Conservation (phyloP, 108 stramenopile genomes). For the Craspedostauros australis region DNA sequence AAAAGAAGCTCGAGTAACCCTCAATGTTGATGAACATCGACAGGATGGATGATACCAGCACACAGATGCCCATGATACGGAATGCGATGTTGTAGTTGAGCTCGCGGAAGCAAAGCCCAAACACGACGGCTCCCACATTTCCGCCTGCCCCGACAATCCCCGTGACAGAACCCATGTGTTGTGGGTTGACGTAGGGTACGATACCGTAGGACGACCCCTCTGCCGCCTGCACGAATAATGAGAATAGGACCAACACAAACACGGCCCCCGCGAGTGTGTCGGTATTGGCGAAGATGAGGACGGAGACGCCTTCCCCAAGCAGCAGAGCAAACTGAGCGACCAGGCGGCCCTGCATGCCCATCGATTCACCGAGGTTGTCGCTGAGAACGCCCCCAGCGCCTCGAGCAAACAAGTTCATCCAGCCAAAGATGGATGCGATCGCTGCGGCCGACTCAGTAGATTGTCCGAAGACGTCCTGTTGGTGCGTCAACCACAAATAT, state of each 20-base stretch:
- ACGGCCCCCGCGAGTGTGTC: conserved; percentile 47
- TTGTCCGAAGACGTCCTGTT: conserved; percentile 62
- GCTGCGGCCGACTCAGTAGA: conserved; percentile 62
- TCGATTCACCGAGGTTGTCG: conserved; percentile 40
- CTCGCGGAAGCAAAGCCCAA: conserved; percentile 53
- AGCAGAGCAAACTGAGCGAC: conserved; percentile 44
- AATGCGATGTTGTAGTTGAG: conserved; percentile 39
- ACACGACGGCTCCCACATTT: conserved; percentile 55
- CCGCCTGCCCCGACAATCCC: conserved; percentile 85
- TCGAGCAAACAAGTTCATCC: conserved; percentile 77
- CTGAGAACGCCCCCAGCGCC: conserved; percentile 59
- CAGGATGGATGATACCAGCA: conserved; percentile 28
- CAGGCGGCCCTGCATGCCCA: conserved; percentile 78
- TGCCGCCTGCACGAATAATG: conserved; percentile 67
- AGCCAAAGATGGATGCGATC: conserved; percentile 74
- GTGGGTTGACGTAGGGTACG: conserved; percentile 71
- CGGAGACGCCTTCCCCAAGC: conserved; percentile 54
- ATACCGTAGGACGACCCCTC: conserved; percentile 75
- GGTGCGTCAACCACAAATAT: too few species aligned
- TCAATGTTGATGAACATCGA: conserved; percentile 41
- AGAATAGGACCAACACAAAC: conserved; percentile 64
- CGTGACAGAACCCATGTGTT: conserved; percentile 53
- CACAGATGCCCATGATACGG: conserved; percentile 35
- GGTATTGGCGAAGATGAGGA: conserved; percentile 54
- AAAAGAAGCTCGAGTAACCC: conserved; percentile 37